Evolutionary conservation across 1,284 basidiomycete species (phyloP), one percentile per base, ranked within the genome.

Genomic region (Tetrapyrgos nigripes): DNA sequence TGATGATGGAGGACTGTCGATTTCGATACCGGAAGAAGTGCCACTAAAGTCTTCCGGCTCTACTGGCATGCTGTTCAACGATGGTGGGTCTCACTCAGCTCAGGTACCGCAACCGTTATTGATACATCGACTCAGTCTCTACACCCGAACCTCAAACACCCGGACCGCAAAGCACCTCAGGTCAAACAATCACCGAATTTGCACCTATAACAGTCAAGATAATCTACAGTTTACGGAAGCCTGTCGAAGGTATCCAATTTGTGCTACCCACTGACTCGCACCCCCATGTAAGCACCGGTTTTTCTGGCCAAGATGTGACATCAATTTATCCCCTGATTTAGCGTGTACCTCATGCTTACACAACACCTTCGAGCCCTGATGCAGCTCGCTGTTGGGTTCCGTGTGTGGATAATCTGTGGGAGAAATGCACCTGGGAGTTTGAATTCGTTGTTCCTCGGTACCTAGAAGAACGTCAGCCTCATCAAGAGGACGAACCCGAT

Each of bases 371-470:
- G 0, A 92, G 92, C 3, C 89, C 94, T 4, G 94, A 97, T 69
- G 86, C 94, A 11, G 94, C 97, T 8, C 83, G 97, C 65, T 95
- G 94, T 67, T 99, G 97, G 97, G 91, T 98, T 10, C 97, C 97
- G 3, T 99, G 97, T 68, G 78, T 98, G 13, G 97, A 99, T 74
- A 94, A 88, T 70, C 75, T 97, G 13, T 98, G 95, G 93, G 97
- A 98, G 74, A 89, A 94, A 68, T 98, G 94, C 69, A 97, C 97
- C 2, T 99, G 97, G 97, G 97, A 99, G 70, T 91, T 99, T 55
- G 94, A 98, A 72, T 93, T 98, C 71, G 87, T 98, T 56, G 96
- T 98, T 21, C 96, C 96, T 45, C 87, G 91, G 59, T 91, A 88
- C 65, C 79, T 97, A 10, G 91, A 94, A 68, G 91, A 93, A 59